Conservation (phyloP, 495 filamentous ascomycete species). For the Penicillium paxilli region DNA sequence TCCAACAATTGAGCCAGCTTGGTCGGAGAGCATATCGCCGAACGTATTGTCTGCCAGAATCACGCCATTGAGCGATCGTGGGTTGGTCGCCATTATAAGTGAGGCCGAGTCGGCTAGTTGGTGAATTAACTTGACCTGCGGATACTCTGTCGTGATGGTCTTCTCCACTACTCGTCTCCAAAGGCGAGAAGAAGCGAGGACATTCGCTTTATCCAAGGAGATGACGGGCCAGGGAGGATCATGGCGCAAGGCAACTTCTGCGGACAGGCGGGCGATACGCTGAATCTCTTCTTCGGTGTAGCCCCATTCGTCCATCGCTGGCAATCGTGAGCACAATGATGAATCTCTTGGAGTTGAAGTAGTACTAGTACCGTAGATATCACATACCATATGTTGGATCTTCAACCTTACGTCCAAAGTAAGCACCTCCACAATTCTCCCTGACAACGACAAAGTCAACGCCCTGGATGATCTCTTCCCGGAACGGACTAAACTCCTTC, state of each 20-base stretch:
- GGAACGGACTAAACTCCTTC: conserved; percentile 43
- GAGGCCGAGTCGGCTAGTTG: conserved; percentile 53
- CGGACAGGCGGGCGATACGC: conserved; percentile 47
- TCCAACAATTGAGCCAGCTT: conserved; percentile 49
- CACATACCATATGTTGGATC: conserved; percentile 39
- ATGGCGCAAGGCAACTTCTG: conserved; percentile 44
- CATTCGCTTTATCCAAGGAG: conserved; percentile 53
- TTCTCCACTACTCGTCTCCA: conserved; percentile 48
- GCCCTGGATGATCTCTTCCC: conserved; percentile 44
- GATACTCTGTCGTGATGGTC: conserved; percentile 48
- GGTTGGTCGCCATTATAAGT: conserved; percentile 50
- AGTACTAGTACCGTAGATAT: not conserved
- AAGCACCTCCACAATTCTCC: conserved; percentile 55
- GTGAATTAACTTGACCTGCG: conserved; percentile 43
- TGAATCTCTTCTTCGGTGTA: conserved; percentile 48
- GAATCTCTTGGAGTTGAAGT: too few species aligned
- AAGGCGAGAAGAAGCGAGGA: conserved; percentile 49
- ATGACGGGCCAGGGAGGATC: conserved; percentile 47
- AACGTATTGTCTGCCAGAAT: conserved; percentile 54
- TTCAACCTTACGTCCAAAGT: conserved; percentile 53
- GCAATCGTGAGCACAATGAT: not conserved
- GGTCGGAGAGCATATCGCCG: conserved; percentile 54
- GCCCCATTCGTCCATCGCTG: conserved; percentile 50
- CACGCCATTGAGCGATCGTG: conserved; percentile 48
- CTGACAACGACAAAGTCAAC: conserved; percentile 52